These are phyloP conservation scores for Penicillium argentinense DNA, from an alignment of 495 filamentous ascomycete genomes.

Conservation along the genomic window DNA sequence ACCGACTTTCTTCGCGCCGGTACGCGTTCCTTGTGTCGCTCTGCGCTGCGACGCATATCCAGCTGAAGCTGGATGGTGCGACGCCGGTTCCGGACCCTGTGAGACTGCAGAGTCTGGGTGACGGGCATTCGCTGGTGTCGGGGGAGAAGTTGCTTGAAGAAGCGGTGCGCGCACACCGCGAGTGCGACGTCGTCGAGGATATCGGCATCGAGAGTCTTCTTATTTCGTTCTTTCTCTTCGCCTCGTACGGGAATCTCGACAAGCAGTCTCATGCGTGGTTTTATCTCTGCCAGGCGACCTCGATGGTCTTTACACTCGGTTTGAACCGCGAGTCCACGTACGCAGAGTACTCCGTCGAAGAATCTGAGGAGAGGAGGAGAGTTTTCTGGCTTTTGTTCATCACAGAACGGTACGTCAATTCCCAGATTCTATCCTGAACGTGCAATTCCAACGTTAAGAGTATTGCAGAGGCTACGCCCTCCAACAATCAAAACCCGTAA, in stretches of 20 bases:
- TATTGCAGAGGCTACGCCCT: slow-evolving; percentile 45
- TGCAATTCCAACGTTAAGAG: too few relatives aligned
- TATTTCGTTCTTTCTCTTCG: slow-evolving; percentile 81
- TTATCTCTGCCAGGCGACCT: slow-evolving; percentile 61
- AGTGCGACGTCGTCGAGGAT: slow-evolving; percentile 67
- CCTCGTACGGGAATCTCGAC: slow-evolving; percentile 67
- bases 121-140: slow-evolving; percentile 40
- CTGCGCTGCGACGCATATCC: slow-evolving; percentile 83
- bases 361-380: slow-evolving; percentile 53
- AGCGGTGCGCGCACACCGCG: slow-evolving; percentile 69
- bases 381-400: slow-evolving; percentile 67
- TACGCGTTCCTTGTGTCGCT: slow-evolving; percentile 80
- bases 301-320: slow-evolving; percentile 57
- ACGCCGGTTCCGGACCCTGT: slow-evolving; percentile 53
- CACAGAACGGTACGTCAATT: slow-evolving; percentile 55
- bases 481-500: slow-evolving; percentile 55
- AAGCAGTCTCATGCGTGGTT: slow-evolving; percentile 57
- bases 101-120: slow-evolving; percentile 51
- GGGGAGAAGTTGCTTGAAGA: slow-evolving; percentile 66
- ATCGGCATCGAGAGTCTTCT: slow-evolving; percentile 62
- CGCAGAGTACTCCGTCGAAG: slow-evolving; percentile 38
- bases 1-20: slow-evolving; percentile 56
- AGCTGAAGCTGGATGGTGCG: slow-evolving; percentile 60
- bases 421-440: too few relatives aligned
- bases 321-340: slow-evolving; percentile 59